A percentile compares a stretch with the other conserved stretches of the same genome.
These are phyloP conservation scores for Metschnikowia orientalis DNA, from an alignment of 805 yeast genomes.

Conservation along the genomic window DNA sequence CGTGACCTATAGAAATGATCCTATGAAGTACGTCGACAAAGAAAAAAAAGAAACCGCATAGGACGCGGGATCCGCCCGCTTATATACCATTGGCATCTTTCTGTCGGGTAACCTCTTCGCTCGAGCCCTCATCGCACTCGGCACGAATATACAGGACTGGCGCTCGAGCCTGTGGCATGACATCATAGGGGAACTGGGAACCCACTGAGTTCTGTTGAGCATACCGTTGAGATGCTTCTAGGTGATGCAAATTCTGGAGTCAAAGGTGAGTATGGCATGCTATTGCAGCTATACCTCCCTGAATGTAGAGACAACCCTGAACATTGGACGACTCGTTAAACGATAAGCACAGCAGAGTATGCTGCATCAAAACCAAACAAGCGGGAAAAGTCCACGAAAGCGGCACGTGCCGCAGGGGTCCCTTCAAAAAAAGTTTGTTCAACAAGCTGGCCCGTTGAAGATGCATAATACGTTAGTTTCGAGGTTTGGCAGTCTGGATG, in stretches of 20 bases:
- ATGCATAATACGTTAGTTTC: conserved; percentile 11
- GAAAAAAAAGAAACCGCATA: conserved; percentile 38
- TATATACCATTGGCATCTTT: conserved; percentile 13
- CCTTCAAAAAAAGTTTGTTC: conserved; percentile 22
- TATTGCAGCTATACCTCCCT: too few relatives aligned
- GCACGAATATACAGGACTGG: background rate
- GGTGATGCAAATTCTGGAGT: background rate
- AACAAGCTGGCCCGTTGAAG: conserved; percentile 18
- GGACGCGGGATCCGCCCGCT: conserved; percentile 5
- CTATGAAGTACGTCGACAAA: conserved; percentile 98
- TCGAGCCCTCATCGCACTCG: background rate
- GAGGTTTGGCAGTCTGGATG: background rate
- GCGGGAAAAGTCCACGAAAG: conserved; percentile 40
- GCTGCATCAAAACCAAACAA: conserved; percentile 36
- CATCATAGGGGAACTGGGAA: too few relatives aligned
- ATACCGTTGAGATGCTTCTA: background rate
- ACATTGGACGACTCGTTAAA: too few relatives aligned
- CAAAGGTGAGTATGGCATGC: background rate
- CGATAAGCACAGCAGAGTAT: conserved; percentile 6
- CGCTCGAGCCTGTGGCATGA: background rate
- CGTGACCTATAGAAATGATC: conserved; percentile 91
- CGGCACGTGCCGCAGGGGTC: conserved; percentile 20
- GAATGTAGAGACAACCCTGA: too few relatives aligned
- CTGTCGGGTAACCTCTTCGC: conserved; percentile 12
- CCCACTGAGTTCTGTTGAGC: too few relatives aligned